Evolutionary conservation across 2,329 filamentous ascomycete genomes (phyloP).

Genomic region (Curvularia hawaiiensis): DNA sequence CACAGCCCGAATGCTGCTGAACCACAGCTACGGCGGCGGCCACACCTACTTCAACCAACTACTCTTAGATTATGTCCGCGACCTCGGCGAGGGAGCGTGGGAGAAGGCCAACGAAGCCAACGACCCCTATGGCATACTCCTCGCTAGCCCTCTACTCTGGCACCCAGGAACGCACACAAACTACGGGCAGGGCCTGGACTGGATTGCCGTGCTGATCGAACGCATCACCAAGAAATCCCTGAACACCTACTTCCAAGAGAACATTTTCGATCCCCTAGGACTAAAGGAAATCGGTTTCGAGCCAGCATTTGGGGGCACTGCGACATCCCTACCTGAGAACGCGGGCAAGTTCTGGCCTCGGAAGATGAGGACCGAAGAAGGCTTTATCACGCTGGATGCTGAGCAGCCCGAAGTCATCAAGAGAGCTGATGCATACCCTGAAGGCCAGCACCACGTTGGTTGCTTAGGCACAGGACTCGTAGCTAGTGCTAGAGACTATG

Average conservation of each 20-base stretch:
- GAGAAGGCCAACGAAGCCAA: constrained; percentile 20
- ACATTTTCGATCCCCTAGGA: constrained; percentile 28
- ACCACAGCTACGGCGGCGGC: constrained; percentile 55
- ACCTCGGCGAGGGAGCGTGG: constrained; percentile 13
- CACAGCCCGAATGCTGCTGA: constrained; percentile 49
- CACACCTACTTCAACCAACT: constrained; percentile 51
- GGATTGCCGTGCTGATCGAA: constrained; percentile 56
- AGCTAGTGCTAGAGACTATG: constrained; percentile 21
- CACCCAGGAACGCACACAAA: constrained; percentile 56
- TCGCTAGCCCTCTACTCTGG: constrained; percentile 27
- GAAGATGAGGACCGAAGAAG: constrained; percentile 55
- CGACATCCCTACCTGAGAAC: constrained; percentile 39
- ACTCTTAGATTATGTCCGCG: constrained; percentile 33
- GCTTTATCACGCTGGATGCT: constrained; percentile 17
- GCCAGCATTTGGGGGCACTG: constrained; percentile 40
- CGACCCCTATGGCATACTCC: constrained; percentile 17
- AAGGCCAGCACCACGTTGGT: constrained; percentile 21
- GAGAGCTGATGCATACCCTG: constrained; percentile 21
- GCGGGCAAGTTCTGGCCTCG: constrained; percentile 57
- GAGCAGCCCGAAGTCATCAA: constrained; percentile 13
- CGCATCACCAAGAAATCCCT: constrained; percentile 47
- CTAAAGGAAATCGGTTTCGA: constrained; percentile 22
- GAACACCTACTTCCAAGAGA: constrained; percentile 25
- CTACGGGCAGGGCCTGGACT: constrained; percentile 58
- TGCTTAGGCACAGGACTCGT: constrained; percentile 28